Evolutionary conservation across 2,329 filamentous ascomycete species (phyloP), one percentile per base, ranked within the genome.

Genomic region (Penicillium sp.): DNA sequence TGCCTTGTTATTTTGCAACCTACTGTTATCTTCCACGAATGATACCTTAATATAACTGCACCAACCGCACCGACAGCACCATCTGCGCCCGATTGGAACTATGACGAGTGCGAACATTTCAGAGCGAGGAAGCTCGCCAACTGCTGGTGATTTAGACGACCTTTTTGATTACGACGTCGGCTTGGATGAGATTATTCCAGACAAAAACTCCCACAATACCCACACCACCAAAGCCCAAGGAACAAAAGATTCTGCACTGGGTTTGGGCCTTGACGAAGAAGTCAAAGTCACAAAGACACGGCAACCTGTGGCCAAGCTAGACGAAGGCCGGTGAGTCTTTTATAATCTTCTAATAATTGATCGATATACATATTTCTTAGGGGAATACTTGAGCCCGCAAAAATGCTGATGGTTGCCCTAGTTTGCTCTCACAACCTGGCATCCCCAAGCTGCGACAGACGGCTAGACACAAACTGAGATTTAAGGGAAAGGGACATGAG

Each of bases 401-500:
- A 11, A 19, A 6, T 50, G 23, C 36, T 50, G 38, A 32, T 32
- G 5, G 51, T n/a, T 9, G 6, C 27, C 27, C 29, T 58, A 91
- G 91, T 61, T 76, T 97, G n/a, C 79, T 97, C 1, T 94, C 91
- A 3, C 82, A 87, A 18, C 82, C 85, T 44, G 94, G 94, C 1
- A 91, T 99, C 56, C 90, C 91, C 1, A 91, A 88, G 65, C 77
- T 99, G 48, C 85, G 89, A 39, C 84, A 81, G 58, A 85, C 86
- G 63, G 86, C 90, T 0, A 85, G 84, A 49, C 81, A 84, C 29
- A 81, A 82, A 41, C 76, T 97, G 18, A 90, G 84, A 61, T 85
- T 97, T 63, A 95, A 93, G 70, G 94, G 94, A 46, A 97, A 96
- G 73, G 93, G 92, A 0, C 90, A 97, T 70, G 94, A 99, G 78